Conservation (phyloP, 2,329 filamentous ascomycete species). For the Leptographium galeiforme region DNA sequence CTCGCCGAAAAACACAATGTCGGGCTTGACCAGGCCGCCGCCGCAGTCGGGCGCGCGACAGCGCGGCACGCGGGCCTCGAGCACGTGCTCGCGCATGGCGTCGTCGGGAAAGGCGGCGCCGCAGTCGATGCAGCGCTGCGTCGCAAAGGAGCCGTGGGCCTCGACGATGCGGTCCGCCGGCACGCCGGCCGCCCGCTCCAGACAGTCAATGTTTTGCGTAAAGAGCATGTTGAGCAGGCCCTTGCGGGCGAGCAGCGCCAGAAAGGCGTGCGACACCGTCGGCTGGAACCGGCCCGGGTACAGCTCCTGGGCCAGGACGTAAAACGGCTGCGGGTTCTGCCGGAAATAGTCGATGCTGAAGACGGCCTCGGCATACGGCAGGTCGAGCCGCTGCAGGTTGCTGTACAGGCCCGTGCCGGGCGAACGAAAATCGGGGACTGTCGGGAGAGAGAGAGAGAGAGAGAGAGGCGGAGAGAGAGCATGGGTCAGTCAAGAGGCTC, state of each 20-base stretch:
- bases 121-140: conserved; percentile 86
- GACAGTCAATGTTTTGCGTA: conserved; percentile 95
- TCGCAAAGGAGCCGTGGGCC: conserved; percentile 89
- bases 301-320: conserved; percentile 78
- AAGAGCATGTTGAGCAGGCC: conserved; percentile 72
- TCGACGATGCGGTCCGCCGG: conserved; percentile 73
- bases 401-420: conserved; percentile 88
- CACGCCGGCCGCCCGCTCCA: conserved; percentile 79
- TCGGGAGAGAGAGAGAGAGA: background rate
- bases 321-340: conserved; percentile 76
- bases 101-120: conserved; percentile 56
- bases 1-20: conserved; percentile 88
- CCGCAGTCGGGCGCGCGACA: conserved; percentile 49
- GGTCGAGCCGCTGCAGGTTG: conserved; percentile 72
- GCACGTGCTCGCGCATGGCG: conserved; percentile 58
- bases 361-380: conserved; percentile 83
- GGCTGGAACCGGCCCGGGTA: conserved; percentile 83
- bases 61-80: conserved; percentile 52
- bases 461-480: background rate
- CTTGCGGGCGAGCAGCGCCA: conserved; percentile 69
- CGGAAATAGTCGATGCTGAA: conserved; percentile 90
- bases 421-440: conserved; percentile 86
- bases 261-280: conserved; percentile 81
- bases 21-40: conserved; percentile 80
- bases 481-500: too few relatives aligned